phyloP scores from a whole-genome alignment of 441 rosid genomes.

The Adansonia madagascariensis region DNA sequence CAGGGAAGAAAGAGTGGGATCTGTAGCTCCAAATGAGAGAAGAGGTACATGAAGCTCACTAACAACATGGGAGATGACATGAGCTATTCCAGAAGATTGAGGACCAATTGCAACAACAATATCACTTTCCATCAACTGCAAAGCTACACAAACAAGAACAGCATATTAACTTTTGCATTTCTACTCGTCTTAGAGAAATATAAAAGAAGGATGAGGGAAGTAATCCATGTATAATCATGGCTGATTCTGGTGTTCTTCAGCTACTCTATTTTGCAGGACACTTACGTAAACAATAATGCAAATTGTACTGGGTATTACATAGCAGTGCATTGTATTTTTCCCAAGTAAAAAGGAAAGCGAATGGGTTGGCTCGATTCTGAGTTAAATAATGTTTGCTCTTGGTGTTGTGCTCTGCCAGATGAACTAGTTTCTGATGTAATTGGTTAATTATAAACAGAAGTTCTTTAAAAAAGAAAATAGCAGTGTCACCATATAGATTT shows the following conservation, averaged over 20 bases:
- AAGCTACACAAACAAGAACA: constrained; percentile 59
- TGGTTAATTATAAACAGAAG: neutral
- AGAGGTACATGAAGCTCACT: constrained; percentile 85
- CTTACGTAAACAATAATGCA: neutral
- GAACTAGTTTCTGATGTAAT: constrained; percentile 1
- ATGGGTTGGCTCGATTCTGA: neutral
- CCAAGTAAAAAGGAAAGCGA: neutral
- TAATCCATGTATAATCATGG: constrained; percentile 1
- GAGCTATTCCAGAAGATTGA: constrained; percentile 88
- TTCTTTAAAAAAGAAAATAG: neutral
- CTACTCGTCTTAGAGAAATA: constrained; percentile 3
- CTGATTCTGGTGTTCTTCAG: neutral
- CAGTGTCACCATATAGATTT: neutral
- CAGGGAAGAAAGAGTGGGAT: constrained; percentile 73
- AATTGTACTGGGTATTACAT: neutral
- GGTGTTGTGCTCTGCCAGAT: neutral
- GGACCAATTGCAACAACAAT: constrained; percentile 86
- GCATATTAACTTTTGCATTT: neutral
- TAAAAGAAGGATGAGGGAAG: constrained; percentile 5
- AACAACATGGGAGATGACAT: constrained; percentile 75
- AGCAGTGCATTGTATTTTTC: neutral
- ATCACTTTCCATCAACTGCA: constrained; percentile 77
- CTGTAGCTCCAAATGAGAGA: constrained; percentile 86
- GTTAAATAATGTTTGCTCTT: neutral
- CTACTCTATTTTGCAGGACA: neutral